Percentiles rank a stretch among this genome's conserved stretches.
Conservation (phyloP, 2,329 filamentous ascomycete genomes). For the Pseudogymnoascus sp. region DNA sequence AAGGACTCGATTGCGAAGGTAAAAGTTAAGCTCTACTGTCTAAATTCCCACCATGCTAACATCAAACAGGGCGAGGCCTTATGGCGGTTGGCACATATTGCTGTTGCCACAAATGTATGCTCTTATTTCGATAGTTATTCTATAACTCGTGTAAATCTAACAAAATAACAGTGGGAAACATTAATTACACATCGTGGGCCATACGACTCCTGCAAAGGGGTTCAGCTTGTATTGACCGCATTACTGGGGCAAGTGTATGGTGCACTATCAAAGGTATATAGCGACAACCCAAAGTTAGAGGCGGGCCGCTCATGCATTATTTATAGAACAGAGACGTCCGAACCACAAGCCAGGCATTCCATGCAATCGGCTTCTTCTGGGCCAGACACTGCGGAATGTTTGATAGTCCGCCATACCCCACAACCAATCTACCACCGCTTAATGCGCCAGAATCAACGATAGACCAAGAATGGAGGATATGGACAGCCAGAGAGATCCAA, state of each 20-base stretch:
- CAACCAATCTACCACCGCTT: constrained; percentile 29
- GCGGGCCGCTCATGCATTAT: background rate
- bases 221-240: constrained; percentile 37
- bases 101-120: constrained; percentile 35
- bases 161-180: constrained; percentile 32
- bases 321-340: constrained; percentile 33
- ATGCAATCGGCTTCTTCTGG: constrained; percentile 38
- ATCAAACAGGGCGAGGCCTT: constrained; percentile 33
- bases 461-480: constrained; percentile 34
- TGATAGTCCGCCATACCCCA: constrained; percentile 30
- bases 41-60: background rate
- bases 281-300: background rate
- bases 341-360: constrained; percentile 38
- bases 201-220: constrained; percentile 36
- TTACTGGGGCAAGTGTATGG: constrained; percentile 38
- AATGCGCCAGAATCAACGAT: constrained; percentile 31
- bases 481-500: constrained; percentile 38
- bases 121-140: background rate
- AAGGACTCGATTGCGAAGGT: constrained; percentile 36
- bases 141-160: background rate
- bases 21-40: background rate
- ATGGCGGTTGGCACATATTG: constrained; percentile 38
- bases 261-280: constrained; percentile 32
- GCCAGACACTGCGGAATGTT: constrained; percentile 38
- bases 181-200: constrained; percentile 36